Evolutionary conservation across 2,329 filamentous ascomycete genomes (phyloP).

Genomic region (Phialocephala sp.): DNA sequence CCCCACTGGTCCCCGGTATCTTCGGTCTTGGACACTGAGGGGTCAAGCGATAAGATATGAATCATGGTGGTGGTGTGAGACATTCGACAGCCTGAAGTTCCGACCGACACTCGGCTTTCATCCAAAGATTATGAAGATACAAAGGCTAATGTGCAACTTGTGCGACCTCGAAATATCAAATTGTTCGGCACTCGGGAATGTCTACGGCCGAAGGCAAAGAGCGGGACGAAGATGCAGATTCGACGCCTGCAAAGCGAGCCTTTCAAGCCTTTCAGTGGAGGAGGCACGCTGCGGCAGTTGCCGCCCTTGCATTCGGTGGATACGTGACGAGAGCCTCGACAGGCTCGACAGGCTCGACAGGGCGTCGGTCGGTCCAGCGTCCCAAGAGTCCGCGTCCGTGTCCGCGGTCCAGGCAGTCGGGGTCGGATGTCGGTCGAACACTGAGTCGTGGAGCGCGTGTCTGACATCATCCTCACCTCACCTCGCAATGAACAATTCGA

Average conservation of each 20-base stretch:
- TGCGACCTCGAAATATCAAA: neutral
- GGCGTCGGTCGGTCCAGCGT: no score
- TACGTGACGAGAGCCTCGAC: no score
- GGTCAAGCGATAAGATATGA: slow-evolving; percentile 1
- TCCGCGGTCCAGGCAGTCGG: neutral
- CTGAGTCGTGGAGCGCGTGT: neutral
- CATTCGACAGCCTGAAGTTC: neutral
- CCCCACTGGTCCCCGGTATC: neutral
- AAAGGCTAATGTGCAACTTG: neutral
- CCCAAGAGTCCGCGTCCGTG: no score
- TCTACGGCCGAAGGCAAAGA: neutral
- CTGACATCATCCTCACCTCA: slow-evolving; percentile 2
- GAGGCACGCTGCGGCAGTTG: neutral
- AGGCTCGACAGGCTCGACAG: no score
- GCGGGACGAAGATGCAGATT: neutral
- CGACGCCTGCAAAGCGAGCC: neutral
- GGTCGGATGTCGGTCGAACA: neutral
- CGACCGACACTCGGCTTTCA: neutral
- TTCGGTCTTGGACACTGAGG: slow-evolving; percentile 1
- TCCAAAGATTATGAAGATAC: neutral
- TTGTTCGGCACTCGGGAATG: neutral
- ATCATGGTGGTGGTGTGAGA: neutral
- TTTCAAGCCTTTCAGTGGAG: no score
- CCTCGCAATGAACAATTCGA: neutral
- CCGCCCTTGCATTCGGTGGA: slow-evolving; percentile 5